A percentile compares a stretch with the other conserved stretches of the same genome.
Evolutionary conservation across 2,329 filamentous ascomycete species (phyloP).

Genomic region (Pseudogymnoascus sp.): DNA sequence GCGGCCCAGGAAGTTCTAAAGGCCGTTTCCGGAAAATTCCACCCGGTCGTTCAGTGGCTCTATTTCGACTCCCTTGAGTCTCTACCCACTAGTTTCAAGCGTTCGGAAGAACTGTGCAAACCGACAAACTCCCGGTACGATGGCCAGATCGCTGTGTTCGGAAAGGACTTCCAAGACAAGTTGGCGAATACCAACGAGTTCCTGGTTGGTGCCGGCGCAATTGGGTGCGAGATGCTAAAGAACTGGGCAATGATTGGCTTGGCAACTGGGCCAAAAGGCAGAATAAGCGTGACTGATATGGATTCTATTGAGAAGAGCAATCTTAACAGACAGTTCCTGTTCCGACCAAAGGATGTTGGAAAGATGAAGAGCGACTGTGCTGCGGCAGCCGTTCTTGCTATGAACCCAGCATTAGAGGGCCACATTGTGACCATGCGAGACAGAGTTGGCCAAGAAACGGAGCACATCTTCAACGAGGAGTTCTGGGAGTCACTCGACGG

Average conservation of each 20-base stretch:
- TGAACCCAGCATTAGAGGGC: conserved; percentile 87
- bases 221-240: conserved; percentile 98
- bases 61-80: conserved; percentile 99
- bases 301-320: conserved; percentile 99
- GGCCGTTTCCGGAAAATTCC: conserved; percentile 94
- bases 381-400: conserved; percentile 77
- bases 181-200: conserved; percentile 86
- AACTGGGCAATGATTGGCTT: conserved; percentile 99
- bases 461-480: conserved; percentile 85
- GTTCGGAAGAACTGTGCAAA: conserved; percentile 82
- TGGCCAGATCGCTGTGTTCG: conserved; percentile 94
- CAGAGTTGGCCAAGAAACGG: conserved; percentile 83
- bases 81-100: conserved; percentile 64
- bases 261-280: conserved; percentile 77
- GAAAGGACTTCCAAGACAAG: conserved; percentile 88
- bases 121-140: conserved; percentile 83
- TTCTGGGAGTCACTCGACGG: conserved; percentile 87
- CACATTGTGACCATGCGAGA: conserved; percentile 84
- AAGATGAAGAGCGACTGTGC: conserved; percentile 95
- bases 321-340: conserved; percentile 92
- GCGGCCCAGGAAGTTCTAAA: conserved; percentile 93
- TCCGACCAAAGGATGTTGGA: conserved; percentile 87
- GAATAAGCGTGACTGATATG: conserved; percentile 92
- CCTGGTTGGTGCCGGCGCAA: conserved; percentile 90
- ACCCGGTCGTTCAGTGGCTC: conserved; percentile 90